Evolutionary conservation across 129 eudicot genomes (phyloP).

Genomic region (Helianthus annuus): DNA sequence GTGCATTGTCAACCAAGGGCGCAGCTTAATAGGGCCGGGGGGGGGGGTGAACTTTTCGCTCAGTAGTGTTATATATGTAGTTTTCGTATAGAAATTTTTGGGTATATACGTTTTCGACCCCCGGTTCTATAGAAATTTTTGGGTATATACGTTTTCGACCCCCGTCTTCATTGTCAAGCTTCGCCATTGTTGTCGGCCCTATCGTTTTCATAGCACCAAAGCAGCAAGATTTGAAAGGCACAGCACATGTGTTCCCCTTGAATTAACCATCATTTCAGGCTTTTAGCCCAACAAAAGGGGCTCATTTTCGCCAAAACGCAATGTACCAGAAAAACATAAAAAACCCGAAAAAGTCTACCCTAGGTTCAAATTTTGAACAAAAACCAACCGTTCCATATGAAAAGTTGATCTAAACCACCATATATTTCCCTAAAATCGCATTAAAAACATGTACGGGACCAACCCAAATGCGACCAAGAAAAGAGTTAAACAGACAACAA

Average conservation of each 20-base stretch:
- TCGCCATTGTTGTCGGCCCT: too few relatives aligned
- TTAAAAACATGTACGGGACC: constrained; percentile 46
- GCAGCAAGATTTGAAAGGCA: constrained; percentile 14
- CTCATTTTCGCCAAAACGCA: constrained; percentile 21
- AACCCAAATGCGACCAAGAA: constrained; percentile 47
- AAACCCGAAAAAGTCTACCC: constrained; percentile 26
- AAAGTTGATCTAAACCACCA: constrained; percentile 26
- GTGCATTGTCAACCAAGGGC: too few relatives aligned
- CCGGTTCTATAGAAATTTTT: too few relatives aligned
- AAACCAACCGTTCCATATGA: constrained; percentile 27
- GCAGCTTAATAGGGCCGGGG: too few relatives aligned
- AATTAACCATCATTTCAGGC: constrained; percentile 21
- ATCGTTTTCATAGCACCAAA: not conserved
- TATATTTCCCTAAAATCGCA: constrained; percentile 38
- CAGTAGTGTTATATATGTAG: too few relatives aligned
- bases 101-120: too few relatives aligned
- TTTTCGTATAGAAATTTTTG: too few relatives aligned
- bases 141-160: too few relatives aligned
- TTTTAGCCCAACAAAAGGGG: constrained; percentile 19
- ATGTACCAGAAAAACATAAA: constrained; percentile 27
- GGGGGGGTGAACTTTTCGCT: too few relatives aligned
- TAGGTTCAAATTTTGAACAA: constrained; percentile 29
- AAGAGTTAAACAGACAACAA: constrained; percentile 23
- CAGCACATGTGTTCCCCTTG: not conserved
- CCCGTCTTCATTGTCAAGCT: too few relatives aligned